A percentile compares a stretch with the other conserved stretches of the same genome.
Evolutionary conservation across 2,329 filamentous ascomycete genomes (phyloP).

Genomic region (Colletotrichum acutatum): DNA sequence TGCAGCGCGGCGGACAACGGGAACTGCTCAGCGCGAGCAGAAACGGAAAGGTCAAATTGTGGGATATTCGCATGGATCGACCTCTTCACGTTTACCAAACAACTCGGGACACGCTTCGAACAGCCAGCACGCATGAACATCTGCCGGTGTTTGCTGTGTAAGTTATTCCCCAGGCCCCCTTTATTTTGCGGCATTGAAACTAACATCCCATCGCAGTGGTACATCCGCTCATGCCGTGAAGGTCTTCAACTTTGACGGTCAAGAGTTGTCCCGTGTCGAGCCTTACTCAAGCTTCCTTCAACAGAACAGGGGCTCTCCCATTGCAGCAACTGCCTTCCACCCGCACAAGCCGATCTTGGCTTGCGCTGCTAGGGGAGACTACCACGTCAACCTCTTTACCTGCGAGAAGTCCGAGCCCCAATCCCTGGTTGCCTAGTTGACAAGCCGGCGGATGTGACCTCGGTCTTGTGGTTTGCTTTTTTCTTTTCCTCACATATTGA

Average conservation of each 20-base stretch:
- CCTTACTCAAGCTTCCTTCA: conserved; percentile 91
- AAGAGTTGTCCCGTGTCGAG: conserved; percentile 83
- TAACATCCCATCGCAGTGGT: conserved; percentile 68
- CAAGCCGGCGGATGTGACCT: not conserved
- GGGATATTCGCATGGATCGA: conserved; percentile 92
- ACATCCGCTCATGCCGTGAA: conserved; percentile 90
- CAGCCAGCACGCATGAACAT: conserved; percentile 93
- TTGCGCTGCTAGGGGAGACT: conserved; percentile 85
- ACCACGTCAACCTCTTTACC: conserved; percentile 89
- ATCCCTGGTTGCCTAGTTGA: conserved; percentile 30
- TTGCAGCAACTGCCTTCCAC: conserved; percentile 92
- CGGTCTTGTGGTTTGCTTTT: conserved; percentile 13
- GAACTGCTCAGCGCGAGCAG: conserved; percentile 91
- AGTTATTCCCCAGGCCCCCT: conserved; percentile 52
- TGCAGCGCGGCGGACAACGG: conserved; percentile 93
- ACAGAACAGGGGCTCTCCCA: conserved; percentile 82
- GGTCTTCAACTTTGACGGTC: conserved; percentile 89
- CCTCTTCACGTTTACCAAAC: conserved; percentile 79
- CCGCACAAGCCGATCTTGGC: conserved; percentile 93
- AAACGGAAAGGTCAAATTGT: conserved; percentile 93
- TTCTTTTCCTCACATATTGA: not conserved
- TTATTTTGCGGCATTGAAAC: conserved; percentile 31
- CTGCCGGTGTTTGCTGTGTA: conserved; percentile 95
- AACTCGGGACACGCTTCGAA: conserved; percentile 82
- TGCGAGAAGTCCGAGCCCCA: conserved; percentile 64